Evolutionary conservation across 352 stramenopile genomes (phyloP).

Genomic region (Pythium biforme): DNA sequence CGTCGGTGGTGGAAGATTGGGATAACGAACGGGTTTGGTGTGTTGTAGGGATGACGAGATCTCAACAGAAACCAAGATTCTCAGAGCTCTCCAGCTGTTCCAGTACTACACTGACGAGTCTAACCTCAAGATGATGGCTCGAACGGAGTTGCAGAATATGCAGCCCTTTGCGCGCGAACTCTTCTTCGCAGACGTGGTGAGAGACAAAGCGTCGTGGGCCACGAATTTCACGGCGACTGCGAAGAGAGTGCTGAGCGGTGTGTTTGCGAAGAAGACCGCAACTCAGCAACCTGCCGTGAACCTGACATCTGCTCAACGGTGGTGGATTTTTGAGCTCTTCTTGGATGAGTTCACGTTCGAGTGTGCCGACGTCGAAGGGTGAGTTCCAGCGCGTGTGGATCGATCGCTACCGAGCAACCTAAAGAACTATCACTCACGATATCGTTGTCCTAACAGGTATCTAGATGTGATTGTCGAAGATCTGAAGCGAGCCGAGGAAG

Average conservation of each 20-base stretch:
- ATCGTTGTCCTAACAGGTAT: constrained; percentile 8
- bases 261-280: not conserved
- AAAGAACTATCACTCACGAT: not conserved
- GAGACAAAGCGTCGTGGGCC: not conserved
- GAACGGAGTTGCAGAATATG: constrained; percentile 8
- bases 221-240: not conserved
- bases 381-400: constrained; percentile 7
- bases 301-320: constrained; percentile 1
- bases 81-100: not conserved
- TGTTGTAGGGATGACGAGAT: constrained; percentile 8
- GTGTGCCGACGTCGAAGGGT: constrained; percentile 40
- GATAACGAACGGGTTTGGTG: too few species aligned
- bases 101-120: not conserved
- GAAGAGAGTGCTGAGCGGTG: not conserved
- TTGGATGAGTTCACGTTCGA: constrained; percentile 41
- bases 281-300: not conserved
- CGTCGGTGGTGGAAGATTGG: too few species aligned
- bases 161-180: constrained; percentile 26
- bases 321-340: constrained; percentile 31
- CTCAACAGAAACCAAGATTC: not conserved
- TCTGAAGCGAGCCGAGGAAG: constrained; percentile 21
- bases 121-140: not conserved
- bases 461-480: constrained; percentile 46
- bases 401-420: not conserved
- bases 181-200: constrained; percentile 19